Evolutionary conservation across 83 land plant genomes (phyloP).

Genomic region (Larix sibirica): DNA sequence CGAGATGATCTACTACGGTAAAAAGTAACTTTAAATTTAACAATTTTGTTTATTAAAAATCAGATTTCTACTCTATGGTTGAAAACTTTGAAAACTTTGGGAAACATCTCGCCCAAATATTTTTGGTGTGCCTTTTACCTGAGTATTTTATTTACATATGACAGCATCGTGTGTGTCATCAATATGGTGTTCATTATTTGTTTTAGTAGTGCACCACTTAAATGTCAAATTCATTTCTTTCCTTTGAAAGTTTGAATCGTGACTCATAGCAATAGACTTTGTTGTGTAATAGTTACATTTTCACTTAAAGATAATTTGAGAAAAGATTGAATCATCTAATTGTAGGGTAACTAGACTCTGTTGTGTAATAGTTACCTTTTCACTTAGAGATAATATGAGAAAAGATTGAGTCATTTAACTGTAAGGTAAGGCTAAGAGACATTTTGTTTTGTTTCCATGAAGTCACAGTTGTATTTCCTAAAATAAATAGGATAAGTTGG

Average conservation of each 20-base stretch:
- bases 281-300: neutral
- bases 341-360: neutral
- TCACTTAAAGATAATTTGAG: neutral
- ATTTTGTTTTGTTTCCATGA: neutral
- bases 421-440: neutral
- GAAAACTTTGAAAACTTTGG: constrained; percentile 43
- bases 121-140: neutral
- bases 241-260: neutral
- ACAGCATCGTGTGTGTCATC: neutral
- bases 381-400: neutral
- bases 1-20: too few species aligned
- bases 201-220: neutral
- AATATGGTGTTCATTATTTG: neutral
- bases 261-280: neutral
- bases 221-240: neutral
- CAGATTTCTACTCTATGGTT: too few species aligned
- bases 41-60: too few species aligned
- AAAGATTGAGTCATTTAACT: neutral
- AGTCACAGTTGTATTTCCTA: neutral
- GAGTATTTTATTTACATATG: neutral
- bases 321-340: neutral
- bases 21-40: too few species aligned
- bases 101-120: constrained; percentile 87
- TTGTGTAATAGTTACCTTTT: neutral
- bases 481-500: neutral